Percentiles rank a stretch among this genome's conserved stretches.
phyloP scores from a whole-genome alignment of 2,329 filamentous ascomycete genomes.

The Aspergillus arachidicola region DNA sequence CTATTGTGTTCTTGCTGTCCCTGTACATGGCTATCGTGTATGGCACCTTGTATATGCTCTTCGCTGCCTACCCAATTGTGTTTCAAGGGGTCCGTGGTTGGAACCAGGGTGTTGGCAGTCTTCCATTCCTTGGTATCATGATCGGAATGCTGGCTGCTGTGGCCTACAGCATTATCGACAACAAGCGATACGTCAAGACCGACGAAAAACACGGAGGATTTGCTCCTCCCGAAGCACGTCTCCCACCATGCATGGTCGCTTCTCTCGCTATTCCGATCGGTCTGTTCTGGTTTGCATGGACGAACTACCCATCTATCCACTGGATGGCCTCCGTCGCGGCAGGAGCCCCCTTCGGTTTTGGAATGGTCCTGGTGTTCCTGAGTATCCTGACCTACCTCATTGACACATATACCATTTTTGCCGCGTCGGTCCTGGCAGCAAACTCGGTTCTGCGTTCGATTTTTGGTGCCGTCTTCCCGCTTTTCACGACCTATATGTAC shows the following conservation, averaged over 20 bases:
- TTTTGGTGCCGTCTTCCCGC: conserved; percentile 51
- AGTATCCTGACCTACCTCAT: conserved; percentile 47
- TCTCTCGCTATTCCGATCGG: conserved; percentile 57
- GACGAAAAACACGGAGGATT: conserved; percentile 55
- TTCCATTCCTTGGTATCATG: conserved; percentile 54
- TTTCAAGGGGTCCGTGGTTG: conserved; percentile 50
- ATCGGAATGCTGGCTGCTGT: conserved; percentile 44
- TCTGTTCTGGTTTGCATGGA: conserved; percentile 65
- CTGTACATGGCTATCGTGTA: conserved; percentile 56
- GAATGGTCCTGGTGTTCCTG: conserved; percentile 46
- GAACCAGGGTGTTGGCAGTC: conserved; percentile 49
- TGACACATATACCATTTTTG: conserved; percentile 48
- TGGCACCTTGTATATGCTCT: conserved; percentile 56
- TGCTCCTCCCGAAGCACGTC: conserved; percentile 62
- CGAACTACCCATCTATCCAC: conserved; percentile 49
- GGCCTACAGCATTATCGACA: conserved; percentile 46
- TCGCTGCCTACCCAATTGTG: conserved; percentile 56
- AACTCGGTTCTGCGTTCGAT: conserved; percentile 51
- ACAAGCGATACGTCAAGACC: conserved; percentile 44
- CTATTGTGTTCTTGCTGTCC: conserved; percentile 55
- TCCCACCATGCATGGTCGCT: conserved; percentile 54
- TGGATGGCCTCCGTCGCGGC: conserved; percentile 43
- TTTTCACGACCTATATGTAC: conserved; percentile 53
- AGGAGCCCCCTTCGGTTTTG: conserved; percentile 45
- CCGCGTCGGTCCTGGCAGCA: conserved; percentile 46